Percentiles rank a stretch among this genome's conserved stretches.
Evolutionary conservation across 768 basidiomycete species (phyloP).

Genomic region (Podaxis sp.): DNA sequence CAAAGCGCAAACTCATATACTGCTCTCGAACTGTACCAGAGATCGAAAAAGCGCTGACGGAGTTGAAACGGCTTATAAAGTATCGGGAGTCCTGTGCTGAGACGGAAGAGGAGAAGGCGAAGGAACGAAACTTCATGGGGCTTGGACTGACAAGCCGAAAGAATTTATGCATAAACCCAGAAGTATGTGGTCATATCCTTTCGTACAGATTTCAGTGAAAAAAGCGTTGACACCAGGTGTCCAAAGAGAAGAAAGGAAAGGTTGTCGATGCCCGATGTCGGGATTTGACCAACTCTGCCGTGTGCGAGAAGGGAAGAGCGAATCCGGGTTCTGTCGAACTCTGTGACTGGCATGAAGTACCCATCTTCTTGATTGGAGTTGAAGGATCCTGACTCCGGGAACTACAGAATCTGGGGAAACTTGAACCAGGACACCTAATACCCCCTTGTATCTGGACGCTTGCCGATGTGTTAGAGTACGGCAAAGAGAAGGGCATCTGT

Average conservation of each 20-base stretch:
- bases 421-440: slow-evolving; percentile 78
- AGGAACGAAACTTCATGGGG: slow-evolving; percentile 81
- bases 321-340: slow-evolving; percentile 89
- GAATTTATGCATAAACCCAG: slow-evolving; percentile 94
- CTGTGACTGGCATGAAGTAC: slow-evolving; percentile 94
- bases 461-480: slow-evolving; percentile 87
- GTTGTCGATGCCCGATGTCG: slow-evolving; percentile 96
- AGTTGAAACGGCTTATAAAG: slow-evolving; percentile 89
- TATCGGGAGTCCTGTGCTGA: slow-evolving; percentile 77
- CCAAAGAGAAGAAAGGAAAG: slow-evolving; percentile 98
- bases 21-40: slow-evolving; percentile 99
- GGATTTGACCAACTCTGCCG: slow-evolving; percentile 85
- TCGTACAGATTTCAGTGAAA: neutral
- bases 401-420: slow-evolving; percentile 70
- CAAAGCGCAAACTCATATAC: slow-evolving; percentile 91
- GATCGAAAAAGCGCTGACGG: slow-evolving; percentile 96
- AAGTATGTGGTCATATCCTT: slow-evolving; percentile 44
- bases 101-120: slow-evolving; percentile 66
- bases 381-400: slow-evolving; percentile 8
- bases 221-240: slow-evolving; percentile 52
- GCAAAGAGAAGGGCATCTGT: slow-evolving; percentile 79
- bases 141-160: slow-evolving; percentile 93
- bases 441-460: slow-evolving; percentile 90
- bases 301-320: slow-evolving; percentile 76
- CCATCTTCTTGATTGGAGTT: slow-evolving; percentile 15